Evolutionary conservation across 108 stramenopile species (phyloP), one percentile per base, ranked within the genome.

Genomic region (Nitzschia putrida): DNA sequence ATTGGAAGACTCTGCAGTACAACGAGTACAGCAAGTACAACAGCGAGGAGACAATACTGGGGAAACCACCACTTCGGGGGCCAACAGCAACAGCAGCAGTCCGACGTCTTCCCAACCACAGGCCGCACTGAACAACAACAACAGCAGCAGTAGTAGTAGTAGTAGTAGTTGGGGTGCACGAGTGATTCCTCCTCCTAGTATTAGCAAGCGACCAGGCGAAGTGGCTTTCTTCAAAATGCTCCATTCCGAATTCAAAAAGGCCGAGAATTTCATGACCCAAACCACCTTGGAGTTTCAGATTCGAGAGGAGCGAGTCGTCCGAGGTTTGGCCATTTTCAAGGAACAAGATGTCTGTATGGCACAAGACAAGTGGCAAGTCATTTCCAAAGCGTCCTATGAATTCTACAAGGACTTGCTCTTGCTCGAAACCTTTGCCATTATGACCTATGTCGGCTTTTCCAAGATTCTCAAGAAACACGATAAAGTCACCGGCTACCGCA

Each of bases 391-490:
- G 56, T 78, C 85, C 63, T 89, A 94, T 68, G 40, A 79, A 50
- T 61, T 89, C 29, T 95, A 98, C 73, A 94, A 88, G 74, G 94
- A 97, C 69, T 72, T 98, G 56, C 80, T 98, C 52, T 73, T 97
- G 54, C 83, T 98, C 45, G 97, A 98, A 69, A 96, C 94, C 24
- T 98, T 83, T 72, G 96, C 97, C 26, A 96, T 98, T 66, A 96
- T 98, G 92, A 96, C 95, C 39, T 98, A 96, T 74, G 94, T 93
- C 64, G 87, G 87, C 25, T 97, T 96, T 77, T 86, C 87, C 64
- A 98, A 98, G 80, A 96, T 97, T 57, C 80, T 98, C 59, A 98
- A 98, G 77, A 98, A 98, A 77, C 97, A 98, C 78, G 97, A 98
- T 85, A 98, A 97, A 75, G 71, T 83, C 22, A 96, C 96, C 2